phyloP scores from a whole-genome alignment of 495 filamentous ascomycete genomes.

The Annulohypoxylon bovei region DNA sequence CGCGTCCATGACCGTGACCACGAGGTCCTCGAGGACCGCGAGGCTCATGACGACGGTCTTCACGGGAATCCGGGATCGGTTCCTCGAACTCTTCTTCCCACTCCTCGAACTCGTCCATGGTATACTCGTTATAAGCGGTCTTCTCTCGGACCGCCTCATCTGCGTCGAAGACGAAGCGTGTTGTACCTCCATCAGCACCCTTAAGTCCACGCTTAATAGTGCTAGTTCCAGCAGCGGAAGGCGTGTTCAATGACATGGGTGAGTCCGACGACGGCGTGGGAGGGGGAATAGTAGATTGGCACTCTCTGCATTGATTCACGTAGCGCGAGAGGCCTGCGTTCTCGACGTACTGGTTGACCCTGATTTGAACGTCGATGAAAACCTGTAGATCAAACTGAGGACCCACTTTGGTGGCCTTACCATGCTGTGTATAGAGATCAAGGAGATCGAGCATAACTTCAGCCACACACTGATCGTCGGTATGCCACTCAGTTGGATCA shows the following conservation, averaged over 20 bases:
- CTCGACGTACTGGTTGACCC: slow-evolving; percentile 79
- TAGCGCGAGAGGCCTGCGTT: slow-evolving; percentile 47
- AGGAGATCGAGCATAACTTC: slow-evolving; percentile 88
- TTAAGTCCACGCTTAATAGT: slow-evolving; percentile 58
- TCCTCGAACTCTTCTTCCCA: slow-evolving; percentile 73
- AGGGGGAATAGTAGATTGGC: slow-evolving; percentile 51
- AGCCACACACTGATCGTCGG: slow-evolving; percentile 74
- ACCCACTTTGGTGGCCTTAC: slow-evolving; percentile 76
- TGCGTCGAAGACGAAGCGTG: slow-evolving; percentile 90
- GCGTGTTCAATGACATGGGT: slow-evolving; percentile 51
- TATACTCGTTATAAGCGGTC: slow-evolving; percentile 70
- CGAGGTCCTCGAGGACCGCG: slow-evolving; percentile 45
- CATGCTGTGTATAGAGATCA: slow-evolving; percentile 85
- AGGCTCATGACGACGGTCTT: slow-evolving; percentile 46
- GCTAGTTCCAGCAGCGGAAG: slow-evolving; percentile 47
- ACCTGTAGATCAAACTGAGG: slow-evolving; percentile 72
- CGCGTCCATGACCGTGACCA: slow-evolving; percentile 39
- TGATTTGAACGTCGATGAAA: slow-evolving; percentile 85
- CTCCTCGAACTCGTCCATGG: slow-evolving; percentile 81
- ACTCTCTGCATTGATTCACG: slow-evolving; percentile 54
- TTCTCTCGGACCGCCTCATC: slow-evolving; percentile 78
- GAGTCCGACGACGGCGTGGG: slow-evolving; percentile 48
- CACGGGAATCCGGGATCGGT: slow-evolving; percentile 50
- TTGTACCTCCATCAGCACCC: slow-evolving; percentile 73
- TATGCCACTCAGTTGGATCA: slow-evolving; percentile 61